Evolutionary conservation across 2,329 filamentous ascomycete genomes (phyloP).

Genomic region (Colletotrichum nymphaeae): DNA sequence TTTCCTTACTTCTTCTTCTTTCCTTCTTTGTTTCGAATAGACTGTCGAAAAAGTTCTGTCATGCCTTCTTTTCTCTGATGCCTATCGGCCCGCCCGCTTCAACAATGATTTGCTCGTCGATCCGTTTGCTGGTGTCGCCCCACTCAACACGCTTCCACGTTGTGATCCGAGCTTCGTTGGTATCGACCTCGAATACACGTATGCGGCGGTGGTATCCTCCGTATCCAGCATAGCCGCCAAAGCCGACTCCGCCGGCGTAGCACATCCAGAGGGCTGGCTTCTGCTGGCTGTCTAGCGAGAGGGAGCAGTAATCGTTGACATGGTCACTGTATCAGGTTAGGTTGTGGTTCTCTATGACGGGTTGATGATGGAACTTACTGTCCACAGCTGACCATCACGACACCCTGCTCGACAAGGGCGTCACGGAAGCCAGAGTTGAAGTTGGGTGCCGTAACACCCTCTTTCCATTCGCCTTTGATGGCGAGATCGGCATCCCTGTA

Average conservation of each 20-base stretch:
- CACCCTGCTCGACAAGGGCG: constrained; percentile 85
- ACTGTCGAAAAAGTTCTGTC: neutral
- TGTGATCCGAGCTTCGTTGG: constrained; percentile 86
- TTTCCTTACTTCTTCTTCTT: neutral
- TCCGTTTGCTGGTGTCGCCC: constrained; percentile 61
- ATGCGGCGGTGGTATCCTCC: constrained; percentile 85
- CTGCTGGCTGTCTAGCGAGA: constrained; percentile 67
- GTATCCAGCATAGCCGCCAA: constrained; percentile 96
- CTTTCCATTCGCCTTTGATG: constrained; percentile 79
- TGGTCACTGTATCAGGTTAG: constrained; percentile 73
- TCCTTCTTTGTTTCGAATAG: too few relatives aligned
- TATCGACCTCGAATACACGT: constrained; percentile 92
- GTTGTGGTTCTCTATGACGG: neutral
- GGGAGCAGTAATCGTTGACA: constrained; percentile 94
- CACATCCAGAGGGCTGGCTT: constrained; percentile 93
- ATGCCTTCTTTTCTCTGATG: constrained; percentile 10
- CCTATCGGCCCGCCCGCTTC: constrained; percentile 64
- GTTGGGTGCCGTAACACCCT: constrained; percentile 85
- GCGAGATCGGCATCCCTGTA: constrained; percentile 74
- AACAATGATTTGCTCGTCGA: constrained; percentile 76
- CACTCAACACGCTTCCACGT: constrained; percentile 93
- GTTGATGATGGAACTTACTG: constrained; percentile 69
- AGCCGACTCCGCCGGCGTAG: constrained; percentile 91
- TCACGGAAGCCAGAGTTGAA: constrained; percentile 96
- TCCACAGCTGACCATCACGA: constrained; percentile 90